Conservation (phyloP, 2,329 filamentous ascomycete genomes). For the Bipolaris cookei region DNA sequence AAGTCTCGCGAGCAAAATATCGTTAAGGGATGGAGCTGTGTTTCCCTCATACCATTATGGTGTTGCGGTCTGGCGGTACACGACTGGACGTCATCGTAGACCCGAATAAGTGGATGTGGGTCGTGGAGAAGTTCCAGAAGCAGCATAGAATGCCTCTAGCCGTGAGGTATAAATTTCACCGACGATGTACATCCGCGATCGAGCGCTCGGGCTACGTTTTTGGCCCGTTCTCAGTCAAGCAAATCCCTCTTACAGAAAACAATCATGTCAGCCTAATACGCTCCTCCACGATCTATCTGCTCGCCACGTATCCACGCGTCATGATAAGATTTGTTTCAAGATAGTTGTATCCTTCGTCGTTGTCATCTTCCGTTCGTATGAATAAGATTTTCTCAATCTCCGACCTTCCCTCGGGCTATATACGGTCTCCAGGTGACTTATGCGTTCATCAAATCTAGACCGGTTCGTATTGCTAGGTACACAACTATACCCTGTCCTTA, state of each 20-base stretch:
- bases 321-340: conserved; percentile 3
- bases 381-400: conserved; percentile 3
- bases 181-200: background rate
- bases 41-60: background rate
- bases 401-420: conserved; percentile 4
- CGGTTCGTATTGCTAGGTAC: background rate
- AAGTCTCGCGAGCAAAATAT: background rate
- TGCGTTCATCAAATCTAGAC: background rate
- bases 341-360: background rate
- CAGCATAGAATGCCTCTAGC: background rate
- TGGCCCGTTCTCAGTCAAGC: background rate
- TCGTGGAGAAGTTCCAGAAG: background rate
- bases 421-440: conserved; percentile 1
- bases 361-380: conserved; percentile 2
- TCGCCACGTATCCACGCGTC: conserved; percentile 13
- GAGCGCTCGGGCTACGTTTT: background rate
- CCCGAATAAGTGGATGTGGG: background rate
- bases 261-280: conserved; percentile 9
- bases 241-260: background rate
- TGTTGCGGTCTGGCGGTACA: background rate
- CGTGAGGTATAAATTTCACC: background rate
- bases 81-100: background rate
- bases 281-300: conserved; percentile 8
- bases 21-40: background rate
- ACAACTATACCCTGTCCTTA: background rate